Evolutionary conservation across 1,284 basidiomycete species (phyloP), one percentile per base, ranked within the genome.

Genomic region (Cystobasidium pallidum): DNA sequence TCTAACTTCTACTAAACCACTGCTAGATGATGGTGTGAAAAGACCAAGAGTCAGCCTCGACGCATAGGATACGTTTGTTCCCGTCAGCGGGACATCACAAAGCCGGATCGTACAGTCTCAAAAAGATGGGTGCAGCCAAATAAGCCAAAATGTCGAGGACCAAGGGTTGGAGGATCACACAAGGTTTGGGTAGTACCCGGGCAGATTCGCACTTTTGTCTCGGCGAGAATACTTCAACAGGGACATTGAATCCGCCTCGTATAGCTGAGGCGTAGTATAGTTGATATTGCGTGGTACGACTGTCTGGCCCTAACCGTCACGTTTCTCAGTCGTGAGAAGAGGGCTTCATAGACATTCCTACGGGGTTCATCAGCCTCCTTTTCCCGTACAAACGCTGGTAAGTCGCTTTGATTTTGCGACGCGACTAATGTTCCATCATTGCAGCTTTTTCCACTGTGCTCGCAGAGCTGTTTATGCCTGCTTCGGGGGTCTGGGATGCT

Each of bases 11-110:
- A n/a, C n/a, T n/a, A n/a, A n/a, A n/a, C n/a, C n/a, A n/a, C 13
- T 39, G 30, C 21, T 11, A 41, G 58, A 39, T 32, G 55, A 61
- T 6, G 15, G 34, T 24, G 6, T 21, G 1, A 61, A 61, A 43
- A 41, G 58, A 26, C 39, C 21, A 11, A 41, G 39, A 61, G 39
- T 43, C 21, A 43, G 39, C 28, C 41, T 39, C 17, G 58, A 61
- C 17, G 58, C 26, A 1, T 61, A 39, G 45, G 39, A 61, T 13
- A 39, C 13, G 7, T 7, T 39, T 7, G 7, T 19, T 47, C 13
- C 17, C 7, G 28, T n/a, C n/a, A n/a, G n/a, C n/a, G n/a, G n/a
- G n/a, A n/a, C n/a, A n/a, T n/a, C n/a, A n/a, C n/a, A n/a, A n/a
- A n/a, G n/a, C n/a, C n/a, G n/a, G n/a, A n/a, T n/a, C n/a, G n/a